These are phyloP conservation scores for Phytopythium ostracodes DNA, from an alignment of 352 stramenopile genomes.

Conservation along the genomic window DNA sequence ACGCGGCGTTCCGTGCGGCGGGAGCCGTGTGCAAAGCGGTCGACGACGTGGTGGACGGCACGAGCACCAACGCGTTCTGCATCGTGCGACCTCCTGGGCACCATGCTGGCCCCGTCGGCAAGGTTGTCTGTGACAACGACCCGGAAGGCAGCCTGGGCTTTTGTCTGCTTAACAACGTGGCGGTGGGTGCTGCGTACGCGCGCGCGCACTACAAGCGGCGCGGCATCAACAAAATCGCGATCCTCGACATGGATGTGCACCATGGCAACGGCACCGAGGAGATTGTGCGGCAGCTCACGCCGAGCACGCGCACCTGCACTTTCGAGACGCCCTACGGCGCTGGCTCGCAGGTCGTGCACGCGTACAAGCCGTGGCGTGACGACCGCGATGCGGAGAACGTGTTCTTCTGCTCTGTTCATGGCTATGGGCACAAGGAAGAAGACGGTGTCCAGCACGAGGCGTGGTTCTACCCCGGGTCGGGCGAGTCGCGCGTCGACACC, in stretches of 20 bases:
- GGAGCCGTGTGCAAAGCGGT: slow-evolving; percentile 83
- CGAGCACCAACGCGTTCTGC: slow-evolving; percentile 95
- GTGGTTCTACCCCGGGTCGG: slow-evolving; percentile 85
- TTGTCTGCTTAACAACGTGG: slow-evolving; percentile 98
- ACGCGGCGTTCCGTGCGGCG: slow-evolving; percentile 73
- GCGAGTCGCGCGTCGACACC: slow-evolving; percentile 26
- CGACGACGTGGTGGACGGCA: slow-evolving; percentile 81
- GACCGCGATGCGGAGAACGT: slow-evolving; percentile 93
- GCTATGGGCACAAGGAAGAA: slow-evolving; percentile 73
- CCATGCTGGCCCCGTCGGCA: slow-evolving; percentile 93
- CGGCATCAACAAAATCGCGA: slow-evolving; percentile 92
- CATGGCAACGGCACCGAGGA: slow-evolving; percentile 98
- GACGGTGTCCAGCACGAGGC: slow-evolving; percentile 39
- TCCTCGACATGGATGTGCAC: slow-evolving; percentile 99
- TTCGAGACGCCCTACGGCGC: slow-evolving; percentile 90
- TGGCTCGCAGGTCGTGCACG: slow-evolving; percentile 77
- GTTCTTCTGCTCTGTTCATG: slow-evolving; percentile 93
- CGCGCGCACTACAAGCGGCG: slow-evolving; percentile 89
- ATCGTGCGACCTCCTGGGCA: slow-evolving; percentile 95
- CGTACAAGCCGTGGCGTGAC: slow-evolving; percentile 96
- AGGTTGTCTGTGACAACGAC: slow-evolving; percentile 93
- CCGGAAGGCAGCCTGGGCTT: slow-evolving; percentile 90
- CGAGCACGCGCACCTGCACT: slow-evolving; percentile 65
- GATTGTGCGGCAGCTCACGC: slow-evolving; percentile 92
- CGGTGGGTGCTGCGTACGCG: slow-evolving; percentile 95